Conservation (phyloP, 768 basidiomycete genomes). For the Paxillus rubicundulus region DNA sequence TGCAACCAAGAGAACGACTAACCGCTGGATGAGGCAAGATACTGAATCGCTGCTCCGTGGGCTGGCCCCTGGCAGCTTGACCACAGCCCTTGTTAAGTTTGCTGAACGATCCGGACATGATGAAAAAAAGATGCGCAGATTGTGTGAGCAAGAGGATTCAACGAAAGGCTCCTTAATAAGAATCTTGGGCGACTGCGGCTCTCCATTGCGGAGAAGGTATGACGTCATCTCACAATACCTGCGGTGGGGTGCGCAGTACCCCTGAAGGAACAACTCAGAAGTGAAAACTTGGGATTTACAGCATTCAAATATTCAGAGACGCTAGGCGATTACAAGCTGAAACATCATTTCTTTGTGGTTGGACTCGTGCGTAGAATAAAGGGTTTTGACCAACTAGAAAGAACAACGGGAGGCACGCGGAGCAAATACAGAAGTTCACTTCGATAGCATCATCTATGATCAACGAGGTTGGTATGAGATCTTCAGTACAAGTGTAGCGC, state of each 20-base stretch:
- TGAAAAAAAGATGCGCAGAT: neutral
- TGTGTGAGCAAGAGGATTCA: neutral
- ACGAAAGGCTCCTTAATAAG: slow-evolving; percentile 4
- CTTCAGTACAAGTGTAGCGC: neutral
- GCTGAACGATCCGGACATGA: slow-evolving; percentile 19
- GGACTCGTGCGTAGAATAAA: neutral
- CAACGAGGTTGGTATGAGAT: slow-evolving; percentile 9
- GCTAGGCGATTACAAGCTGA: slow-evolving; percentile 7
- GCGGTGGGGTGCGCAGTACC: neutral
- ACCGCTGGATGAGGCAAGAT: slow-evolving; percentile 67
- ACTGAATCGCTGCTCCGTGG: slow-evolving; percentile 41
- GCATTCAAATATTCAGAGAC: neutral
- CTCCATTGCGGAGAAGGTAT: slow-evolving; percentile 1
- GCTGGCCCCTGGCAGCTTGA: neutral
- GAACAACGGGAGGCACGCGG: slow-evolving; percentile 12
- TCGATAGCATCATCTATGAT: slow-evolving; percentile 70
- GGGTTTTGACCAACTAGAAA: neutral
- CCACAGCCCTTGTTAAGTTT: neutral
- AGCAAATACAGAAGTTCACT: slow-evolving; percentile 38
- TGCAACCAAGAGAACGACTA: slow-evolving; percentile 13
- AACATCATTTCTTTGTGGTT: neutral
- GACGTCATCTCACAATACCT: slow-evolving; percentile 14
- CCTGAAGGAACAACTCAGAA: neutral
- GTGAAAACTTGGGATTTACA: neutral
- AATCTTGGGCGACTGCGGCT: neutral